These are phyloP conservation scores for Talaromyces pinophilus DNA, from an alignment of 2,329 filamentous ascomycete genomes.

Conservation along the genomic window DNA sequence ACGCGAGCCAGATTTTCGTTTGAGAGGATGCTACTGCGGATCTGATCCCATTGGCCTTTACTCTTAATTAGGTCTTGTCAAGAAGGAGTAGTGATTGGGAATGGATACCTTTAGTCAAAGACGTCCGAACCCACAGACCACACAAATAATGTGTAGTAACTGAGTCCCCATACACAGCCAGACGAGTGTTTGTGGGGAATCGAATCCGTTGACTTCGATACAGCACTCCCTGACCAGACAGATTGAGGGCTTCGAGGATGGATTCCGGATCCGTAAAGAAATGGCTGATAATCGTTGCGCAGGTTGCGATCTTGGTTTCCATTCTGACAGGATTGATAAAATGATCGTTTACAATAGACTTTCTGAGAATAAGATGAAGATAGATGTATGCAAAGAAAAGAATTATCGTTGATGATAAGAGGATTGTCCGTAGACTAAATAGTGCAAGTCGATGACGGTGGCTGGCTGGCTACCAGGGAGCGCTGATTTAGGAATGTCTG, in stretches of 20 bases:
- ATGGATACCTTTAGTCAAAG: conserved; percentile 10
- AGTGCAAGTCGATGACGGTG: background rate
- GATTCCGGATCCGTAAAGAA: background rate
- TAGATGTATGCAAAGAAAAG: too few species aligned
- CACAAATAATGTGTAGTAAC: conserved; percentile 6
- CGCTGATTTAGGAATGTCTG: background rate
- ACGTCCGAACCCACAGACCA: background rate
- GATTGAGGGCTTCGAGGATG: conserved; percentile 11
- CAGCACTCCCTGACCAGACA: background rate
- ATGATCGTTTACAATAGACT: too few species aligned
- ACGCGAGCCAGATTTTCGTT: background rate
- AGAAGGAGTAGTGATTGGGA: background rate
- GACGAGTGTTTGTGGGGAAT: conserved; percentile 5
- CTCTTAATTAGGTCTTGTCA: too few species aligned
- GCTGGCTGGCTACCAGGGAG: background rate
- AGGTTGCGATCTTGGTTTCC: background rate
- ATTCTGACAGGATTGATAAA: background rate
- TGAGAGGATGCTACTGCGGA: background rate
- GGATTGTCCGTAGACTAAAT: background rate
- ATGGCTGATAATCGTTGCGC: background rate
- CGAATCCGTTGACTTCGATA: background rate
- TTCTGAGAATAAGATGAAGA: too few species aligned
- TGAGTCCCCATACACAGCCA: conserved; percentile 15
- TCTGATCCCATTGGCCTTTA: conserved; percentile 5
- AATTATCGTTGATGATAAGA: too few species aligned